Evolutionary conservation across 345 rosid genomes (phyloP).

Genomic region (Hibiscus tridactylites): DNA sequence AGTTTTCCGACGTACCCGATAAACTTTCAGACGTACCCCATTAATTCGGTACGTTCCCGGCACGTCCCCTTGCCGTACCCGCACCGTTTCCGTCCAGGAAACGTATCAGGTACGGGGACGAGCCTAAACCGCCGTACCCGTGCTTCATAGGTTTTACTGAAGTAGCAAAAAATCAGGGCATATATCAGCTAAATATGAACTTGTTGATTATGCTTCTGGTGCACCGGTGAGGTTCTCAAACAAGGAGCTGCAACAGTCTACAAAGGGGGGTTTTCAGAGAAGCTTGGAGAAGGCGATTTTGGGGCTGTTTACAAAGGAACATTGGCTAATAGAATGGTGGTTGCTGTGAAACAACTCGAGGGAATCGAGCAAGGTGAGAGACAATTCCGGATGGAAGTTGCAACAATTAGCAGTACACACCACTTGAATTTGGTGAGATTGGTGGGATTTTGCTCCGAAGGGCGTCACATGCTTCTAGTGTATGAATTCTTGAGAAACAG

Average conservation of each 20-base stretch:
- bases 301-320: conserved; percentile 55
- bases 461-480: conserved; percentile 51
- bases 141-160: no score
- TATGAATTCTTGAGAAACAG: conserved; percentile 65
- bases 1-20: no score
- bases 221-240: conserved; percentile 49
- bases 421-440: conserved; percentile 56
- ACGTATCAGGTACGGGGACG: no score
- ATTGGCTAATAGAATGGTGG: conserved; percentile 31
- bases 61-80: no score
- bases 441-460: conserved; percentile 59
- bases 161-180: conserved; percentile 28
- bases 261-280: conserved; percentile 38
- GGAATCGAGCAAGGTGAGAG: conserved; percentile 56
- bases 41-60: no score
- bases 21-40: no score
- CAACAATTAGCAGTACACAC: conserved; percentile 62
- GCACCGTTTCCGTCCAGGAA: no score
- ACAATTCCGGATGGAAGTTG: conserved; percentile 64
- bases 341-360: conserved; percentile 59
- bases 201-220: conserved; percentile 57
- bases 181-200: conserved; percentile 34
- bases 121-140: no score
- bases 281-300: conserved; percentile 60
- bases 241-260: conserved; percentile 41